Evolutionary conservation across 805 yeast genomes (phyloP).

Genomic region (Candida oleophila): DNA sequence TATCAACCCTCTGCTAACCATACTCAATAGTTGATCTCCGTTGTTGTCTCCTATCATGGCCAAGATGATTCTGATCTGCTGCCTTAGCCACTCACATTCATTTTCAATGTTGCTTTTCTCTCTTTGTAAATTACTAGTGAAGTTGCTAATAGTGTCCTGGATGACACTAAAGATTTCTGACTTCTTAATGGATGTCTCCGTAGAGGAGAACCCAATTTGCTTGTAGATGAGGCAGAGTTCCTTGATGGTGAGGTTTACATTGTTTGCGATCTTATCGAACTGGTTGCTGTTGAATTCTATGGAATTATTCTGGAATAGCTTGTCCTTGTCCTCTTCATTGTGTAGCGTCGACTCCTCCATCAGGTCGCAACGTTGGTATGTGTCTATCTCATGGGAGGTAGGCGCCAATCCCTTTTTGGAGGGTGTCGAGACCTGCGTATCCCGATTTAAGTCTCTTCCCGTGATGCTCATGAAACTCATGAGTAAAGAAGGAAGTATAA

Average conservation of each 20-base stretch:
- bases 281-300: slow-evolving; percentile 10
- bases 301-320: neutral
- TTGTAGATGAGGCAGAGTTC: slow-evolving; percentile 48
- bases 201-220: slow-evolving; percentile 54
- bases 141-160: slow-evolving; percentile 48
- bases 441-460: slow-evolving; percentile 6
- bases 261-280: slow-evolving; percentile 30
- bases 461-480: slow-evolving; percentile 5
- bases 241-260: slow-evolving; percentile 35
- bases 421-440: slow-evolving; percentile 5
- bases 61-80: slow-evolving; percentile 38
- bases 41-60: slow-evolving; percentile 37
- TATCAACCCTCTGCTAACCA: slow-evolving; percentile 30
- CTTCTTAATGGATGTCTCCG: slow-evolving; percentile 50
- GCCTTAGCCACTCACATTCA: slow-evolving; percentile 47
- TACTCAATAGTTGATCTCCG: slow-evolving; percentile 24
- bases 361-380: slow-evolving; percentile 4
- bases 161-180: slow-evolving; percentile 48
- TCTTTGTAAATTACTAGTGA: slow-evolving; percentile 27
- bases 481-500: no score
- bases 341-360: slow-evolving; percentile 5
- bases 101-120: slow-evolving; percentile 38
- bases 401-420: slow-evolving; percentile 1
- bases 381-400: neutral
- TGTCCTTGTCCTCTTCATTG: slow-evolving; percentile 2